Base-by-base conservation (phyloP, 352 stramenopile species). In the Pythium pyrilobum region DNA sequence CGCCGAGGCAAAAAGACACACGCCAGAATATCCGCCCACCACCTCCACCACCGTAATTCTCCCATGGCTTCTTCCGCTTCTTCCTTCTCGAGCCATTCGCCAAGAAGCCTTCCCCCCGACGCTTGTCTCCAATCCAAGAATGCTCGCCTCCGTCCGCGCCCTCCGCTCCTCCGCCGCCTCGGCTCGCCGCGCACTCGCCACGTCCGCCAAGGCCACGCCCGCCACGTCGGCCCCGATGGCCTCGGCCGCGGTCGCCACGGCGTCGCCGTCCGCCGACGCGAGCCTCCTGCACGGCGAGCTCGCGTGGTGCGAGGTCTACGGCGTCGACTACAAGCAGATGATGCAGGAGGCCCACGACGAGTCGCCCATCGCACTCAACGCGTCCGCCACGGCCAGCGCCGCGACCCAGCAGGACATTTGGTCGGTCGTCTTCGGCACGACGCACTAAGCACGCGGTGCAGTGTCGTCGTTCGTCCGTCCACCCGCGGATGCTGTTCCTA, bases 271-370 rank as follows among this genome's bases (percentile, higher is more conserved):
- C 7, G 29, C 29, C 8, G 12, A 4, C n/a, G 43, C n/a, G 4
- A 29, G 33, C 10, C 54, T 82, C 2, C 83, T 73, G 37, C 53
- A 67, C 54, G 74, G 66, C 24, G 78, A 89, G 41, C 74, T 83
- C 16, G 78, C 74, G 13, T 89, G 78, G 78, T 87, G 74, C 60
- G 76, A 89, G 53, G 71, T 89, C 39, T 89, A 89, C 51, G 78
- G 78, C 24, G 69, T 89, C 16, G 74, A 89, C 76, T 87, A 89
- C 60, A 66, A 82, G 52, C 68, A 78, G 52, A 67, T 87, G 66
- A 57, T 89, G 16, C 59, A 74, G 37, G 74, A 89, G 27, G 72
- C 78, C 20, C 65, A 86, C 39, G 59, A 81, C 0, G 78, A 89
- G 36, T 56, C 71, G 15, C 78, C 78, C 9, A 55, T 77, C 45